Evolutionary conservation across 1,284 basidiomycete genomes (phyloP).

Genomic region (Trichosporon ovoides): DNA sequence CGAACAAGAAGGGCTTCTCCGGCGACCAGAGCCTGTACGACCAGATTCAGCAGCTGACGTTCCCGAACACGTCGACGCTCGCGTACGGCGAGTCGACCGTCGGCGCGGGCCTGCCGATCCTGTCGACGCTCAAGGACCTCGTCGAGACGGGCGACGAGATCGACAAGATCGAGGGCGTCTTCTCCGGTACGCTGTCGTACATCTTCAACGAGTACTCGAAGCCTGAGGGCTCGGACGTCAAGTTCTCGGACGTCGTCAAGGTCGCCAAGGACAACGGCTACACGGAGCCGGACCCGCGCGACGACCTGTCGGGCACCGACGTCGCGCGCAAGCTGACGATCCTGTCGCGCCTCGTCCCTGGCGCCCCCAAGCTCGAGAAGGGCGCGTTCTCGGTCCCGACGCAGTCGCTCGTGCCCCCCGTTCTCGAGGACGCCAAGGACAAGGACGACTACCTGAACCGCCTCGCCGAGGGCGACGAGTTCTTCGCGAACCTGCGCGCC

Average conservation of each 20-base stretch:
- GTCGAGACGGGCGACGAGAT: slow-evolving; percentile 84
- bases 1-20: slow-evolving; percentile 97
- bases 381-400: slow-evolving; percentile 79
- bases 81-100: slow-evolving; percentile 91
- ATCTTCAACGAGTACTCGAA: slow-evolving; percentile 96
- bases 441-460: slow-evolving; percentile 77
- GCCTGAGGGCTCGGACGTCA: slow-evolving; percentile 44
- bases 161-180: slow-evolving; percentile 56
- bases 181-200: slow-evolving; percentile 91
- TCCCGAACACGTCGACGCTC: slow-evolving; percentile 55
- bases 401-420: slow-evolving; percentile 75
- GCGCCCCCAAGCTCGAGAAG: slow-evolving; percentile 53
- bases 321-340: slow-evolving; percentile 97
- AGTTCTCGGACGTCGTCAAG: slow-evolving; percentile 84
- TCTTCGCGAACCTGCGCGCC: slow-evolving; percentile 69
- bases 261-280: slow-evolving; percentile 88
- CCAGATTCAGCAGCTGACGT: slow-evolving; percentile 56
- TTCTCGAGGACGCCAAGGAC: slow-evolving; percentile 61
- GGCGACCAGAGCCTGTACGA: slow-evolving; percentile 68
- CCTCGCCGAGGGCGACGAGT: slow-evolving; percentile 76
- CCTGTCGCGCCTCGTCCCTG: slow-evolving; percentile 68
- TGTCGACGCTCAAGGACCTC: slow-evolving; percentile 85
- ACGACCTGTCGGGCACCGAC: slow-evolving; percentile 93
- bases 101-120: slow-evolving; percentile 89
- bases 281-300: slow-evolving; percentile 95